phyloP scores from a whole-genome alignment of 2,329 filamentous ascomycete species.

The Mycosphaerella sp. region DNA sequence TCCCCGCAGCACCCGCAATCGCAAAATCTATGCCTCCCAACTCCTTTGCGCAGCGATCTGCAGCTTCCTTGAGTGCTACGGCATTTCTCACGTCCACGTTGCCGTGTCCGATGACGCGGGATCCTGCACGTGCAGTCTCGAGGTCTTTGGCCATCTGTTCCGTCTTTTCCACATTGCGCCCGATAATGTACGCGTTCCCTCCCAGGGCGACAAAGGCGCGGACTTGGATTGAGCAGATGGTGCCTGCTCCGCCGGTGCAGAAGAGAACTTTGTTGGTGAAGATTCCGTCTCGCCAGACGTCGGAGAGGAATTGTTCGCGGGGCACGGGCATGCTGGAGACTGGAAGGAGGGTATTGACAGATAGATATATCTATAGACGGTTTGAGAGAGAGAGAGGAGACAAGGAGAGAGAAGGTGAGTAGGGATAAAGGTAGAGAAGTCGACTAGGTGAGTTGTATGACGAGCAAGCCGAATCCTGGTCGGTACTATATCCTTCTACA shows the following conservation, averaged over 20 bases:
- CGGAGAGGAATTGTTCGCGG: slow-evolving; percentile 69
- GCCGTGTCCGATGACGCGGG: slow-evolving; percentile 82
- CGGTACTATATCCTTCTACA: neutral
- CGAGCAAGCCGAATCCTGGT: neutral
- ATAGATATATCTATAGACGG: neutral
- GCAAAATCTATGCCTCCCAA: slow-evolving; percentile 86
- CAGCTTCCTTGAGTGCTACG: slow-evolving; percentile 64
- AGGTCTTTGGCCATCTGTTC: slow-evolving; percentile 74
- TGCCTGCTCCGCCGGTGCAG: slow-evolving; percentile 88
- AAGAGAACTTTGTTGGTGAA: slow-evolving; percentile 87
- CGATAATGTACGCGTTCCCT: slow-evolving; percentile 89
- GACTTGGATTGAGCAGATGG: slow-evolving; percentile 91
- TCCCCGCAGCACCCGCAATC: slow-evolving; percentile 91
- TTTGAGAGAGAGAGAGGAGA: neutral
- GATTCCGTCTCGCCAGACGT: slow-evolving; percentile 79
- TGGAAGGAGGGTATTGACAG: neutral
- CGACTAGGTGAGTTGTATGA: neutral
- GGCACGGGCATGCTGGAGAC: slow-evolving; percentile 45
- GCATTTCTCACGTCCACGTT: slow-evolving; percentile 61
- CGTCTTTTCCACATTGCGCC: slow-evolving; percentile 83
- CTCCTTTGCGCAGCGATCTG: slow-evolving; percentile 71
- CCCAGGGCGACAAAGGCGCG: slow-evolving; percentile 85
- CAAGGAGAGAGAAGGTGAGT: neutral
- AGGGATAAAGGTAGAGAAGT: too few relatives aligned
- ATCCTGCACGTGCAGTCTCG: slow-evolving; percentile 66